phyloP scores from a whole-genome alignment of 164 flowering plant species.

The Chimonanthus salicifolius region DNA sequence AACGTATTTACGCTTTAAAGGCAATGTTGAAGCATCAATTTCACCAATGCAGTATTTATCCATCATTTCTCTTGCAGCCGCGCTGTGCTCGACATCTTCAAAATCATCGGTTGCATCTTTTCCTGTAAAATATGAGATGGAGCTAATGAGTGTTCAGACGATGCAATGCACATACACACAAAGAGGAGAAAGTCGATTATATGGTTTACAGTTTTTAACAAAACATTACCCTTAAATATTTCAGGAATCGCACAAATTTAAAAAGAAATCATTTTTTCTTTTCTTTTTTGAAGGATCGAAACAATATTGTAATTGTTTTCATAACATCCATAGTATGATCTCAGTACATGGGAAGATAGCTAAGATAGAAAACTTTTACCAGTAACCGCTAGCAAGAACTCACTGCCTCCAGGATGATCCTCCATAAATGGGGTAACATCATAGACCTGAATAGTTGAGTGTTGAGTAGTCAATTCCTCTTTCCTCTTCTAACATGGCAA shows the following conservation, averaged over 20 bases:
- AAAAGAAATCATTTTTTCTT: too few relatives aligned
- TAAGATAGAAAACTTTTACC: slow-evolving; percentile 33
- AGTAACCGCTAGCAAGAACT: slow-evolving; percentile 71
- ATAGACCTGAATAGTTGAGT: slow-evolving; percentile 48
- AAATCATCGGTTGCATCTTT: slow-evolving; percentile 92
- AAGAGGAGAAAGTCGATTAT: too few relatives aligned
- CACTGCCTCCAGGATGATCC: slow-evolving; percentile 95
- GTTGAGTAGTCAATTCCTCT: not conserved
- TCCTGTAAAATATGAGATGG: slow-evolving; percentile 36
- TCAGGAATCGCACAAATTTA: too few relatives aligned
- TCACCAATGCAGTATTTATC: slow-evolving; percentile 68
- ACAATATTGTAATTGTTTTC: too few relatives aligned
- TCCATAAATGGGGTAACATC: slow-evolving; percentile 87
- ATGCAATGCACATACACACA: too few relatives aligned
- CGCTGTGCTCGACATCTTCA: slow-evolving; percentile 93
- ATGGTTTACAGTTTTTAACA: too few relatives aligned
- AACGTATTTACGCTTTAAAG: slow-evolving; percentile 37
- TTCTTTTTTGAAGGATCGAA: too few relatives aligned
- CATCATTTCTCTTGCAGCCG: slow-evolving; percentile 74
- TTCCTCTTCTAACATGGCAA: not conserved
- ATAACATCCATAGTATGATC: too few relatives aligned
- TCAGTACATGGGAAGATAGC: not conserved
- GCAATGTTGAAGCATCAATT: slow-evolving; percentile 65
- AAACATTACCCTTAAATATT: too few relatives aligned
- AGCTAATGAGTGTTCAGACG: not conserved